phyloP scores from a whole-genome alignment of 805 yeast species.

The Yarrowia alimentaria region DNA sequence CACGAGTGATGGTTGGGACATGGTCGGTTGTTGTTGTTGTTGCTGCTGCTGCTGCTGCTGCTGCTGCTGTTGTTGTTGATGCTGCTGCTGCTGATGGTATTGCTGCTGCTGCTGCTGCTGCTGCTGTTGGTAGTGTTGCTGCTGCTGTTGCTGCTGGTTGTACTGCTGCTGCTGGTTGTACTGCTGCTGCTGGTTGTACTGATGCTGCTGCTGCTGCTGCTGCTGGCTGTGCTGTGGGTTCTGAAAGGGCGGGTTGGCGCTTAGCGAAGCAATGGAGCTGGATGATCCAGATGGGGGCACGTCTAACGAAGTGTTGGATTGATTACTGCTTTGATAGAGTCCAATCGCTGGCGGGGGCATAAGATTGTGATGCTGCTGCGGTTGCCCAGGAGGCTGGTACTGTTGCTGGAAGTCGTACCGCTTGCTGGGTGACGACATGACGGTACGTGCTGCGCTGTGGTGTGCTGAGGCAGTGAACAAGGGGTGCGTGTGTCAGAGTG shows the following conservation, averaged over 20 bases:
- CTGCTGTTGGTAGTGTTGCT: conserved; percentile 29
- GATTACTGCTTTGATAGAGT: conserved; percentile 3
- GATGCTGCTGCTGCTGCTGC: neutral
- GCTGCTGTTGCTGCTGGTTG: conserved; percentile 26
- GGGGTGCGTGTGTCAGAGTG: no score
- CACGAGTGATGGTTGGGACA: conserved; percentile 84
- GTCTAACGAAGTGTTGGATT: conserved; percentile 11
- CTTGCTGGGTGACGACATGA: no score
- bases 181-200: neutral
- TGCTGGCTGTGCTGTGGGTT: neutral
- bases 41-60: conserved; percentile 34
- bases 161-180: conserved; percentile 17
- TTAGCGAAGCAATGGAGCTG: no score
- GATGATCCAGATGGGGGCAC: no score
- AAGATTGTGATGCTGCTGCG: conserved; percentile 24
- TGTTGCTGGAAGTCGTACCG: conserved; percentile 3
- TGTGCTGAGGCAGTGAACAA: no score
- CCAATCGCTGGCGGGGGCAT: conserved; percentile 18
- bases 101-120: conserved; percentile 29
- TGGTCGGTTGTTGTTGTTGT: conserved; percentile 71
- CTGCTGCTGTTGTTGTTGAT: conserved; percentile 34
- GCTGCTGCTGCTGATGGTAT: conserved; percentile 28
- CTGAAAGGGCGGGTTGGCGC: no score
- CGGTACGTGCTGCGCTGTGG: no score
- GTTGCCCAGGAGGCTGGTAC: neutral